These are phyloP conservation scores for Globisporangium cystogenes DNA, from an alignment of 352 stramenopile genomes.

Conservation along the genomic window DNA sequence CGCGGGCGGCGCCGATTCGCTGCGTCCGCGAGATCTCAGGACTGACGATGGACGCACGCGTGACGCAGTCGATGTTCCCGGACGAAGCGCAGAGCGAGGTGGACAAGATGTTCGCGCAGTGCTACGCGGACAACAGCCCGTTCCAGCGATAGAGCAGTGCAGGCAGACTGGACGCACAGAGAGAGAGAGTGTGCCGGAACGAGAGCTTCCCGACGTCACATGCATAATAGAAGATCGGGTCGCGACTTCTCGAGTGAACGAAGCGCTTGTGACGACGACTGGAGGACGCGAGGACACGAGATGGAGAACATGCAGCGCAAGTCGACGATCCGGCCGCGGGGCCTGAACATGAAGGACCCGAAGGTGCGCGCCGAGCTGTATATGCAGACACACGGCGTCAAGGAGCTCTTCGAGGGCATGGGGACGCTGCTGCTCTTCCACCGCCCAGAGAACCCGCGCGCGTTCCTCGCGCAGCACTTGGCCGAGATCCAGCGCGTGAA, in stretches of 20 bases:
- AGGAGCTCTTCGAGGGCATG: constrained; percentile 59
- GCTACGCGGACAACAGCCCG: constrained; percentile 65
- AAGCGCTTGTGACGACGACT: too few species aligned
- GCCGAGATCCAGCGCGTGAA: constrained; percentile 48
- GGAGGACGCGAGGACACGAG: not conserved
- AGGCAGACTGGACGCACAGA: too few species aligned
- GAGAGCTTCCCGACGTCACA: too few species aligned
- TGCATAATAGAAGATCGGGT: too few species aligned
- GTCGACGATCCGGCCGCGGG: constrained; percentile 8
- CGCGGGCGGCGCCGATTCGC: not conserved
- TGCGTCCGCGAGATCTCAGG: too few species aligned
- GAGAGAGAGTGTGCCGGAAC: too few species aligned
- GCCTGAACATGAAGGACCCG: constrained; percentile 52
- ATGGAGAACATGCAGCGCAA: constrained; percentile 5
- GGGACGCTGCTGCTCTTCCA: constrained; percentile 63
- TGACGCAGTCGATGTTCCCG: constrained; percentile 70
- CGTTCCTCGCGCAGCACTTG: constrained; percentile 57
- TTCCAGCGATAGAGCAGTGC: constrained; percentile 24
- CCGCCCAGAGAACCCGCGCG: constrained; percentile 47
- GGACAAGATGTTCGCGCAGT: constrained; percentile 75
- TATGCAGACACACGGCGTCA: constrained; percentile 58
- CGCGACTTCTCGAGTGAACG: not conserved
- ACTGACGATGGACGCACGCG: not conserved
- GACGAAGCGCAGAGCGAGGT: constrained; percentile 53
- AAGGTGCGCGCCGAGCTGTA: constrained; percentile 62